These are phyloP conservation scores for Theobroma cacao DNA, from an alignment of 345 rosid species.

Conservation along the genomic window DNA sequence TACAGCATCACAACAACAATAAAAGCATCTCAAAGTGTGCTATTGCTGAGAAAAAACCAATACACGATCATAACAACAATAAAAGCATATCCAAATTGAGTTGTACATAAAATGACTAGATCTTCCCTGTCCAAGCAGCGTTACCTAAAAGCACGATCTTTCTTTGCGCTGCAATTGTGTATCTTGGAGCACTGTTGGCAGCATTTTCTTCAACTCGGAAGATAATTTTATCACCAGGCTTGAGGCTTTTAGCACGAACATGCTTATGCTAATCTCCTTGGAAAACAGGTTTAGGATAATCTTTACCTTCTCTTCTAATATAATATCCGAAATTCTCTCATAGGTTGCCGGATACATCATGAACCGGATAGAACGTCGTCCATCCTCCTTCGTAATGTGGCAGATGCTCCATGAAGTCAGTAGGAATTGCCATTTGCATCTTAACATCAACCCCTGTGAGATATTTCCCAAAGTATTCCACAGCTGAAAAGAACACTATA, in stretches of 20 bases:
- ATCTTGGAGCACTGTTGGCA: not conserved
- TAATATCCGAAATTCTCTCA: not conserved
- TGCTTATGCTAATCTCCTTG: not conserved
- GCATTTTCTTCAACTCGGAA: not conserved
- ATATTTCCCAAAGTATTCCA: not conserved
- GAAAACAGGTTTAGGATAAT: not conserved
- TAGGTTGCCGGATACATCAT: not conserved
- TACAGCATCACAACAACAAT: not conserved
- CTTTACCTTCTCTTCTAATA: not conserved
- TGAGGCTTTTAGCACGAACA: not conserved
- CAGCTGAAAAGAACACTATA: not conserved
- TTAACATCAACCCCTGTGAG: not conserved
- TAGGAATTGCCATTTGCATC: slow-evolving; percentile 4
- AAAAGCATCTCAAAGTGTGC: too few species aligned
- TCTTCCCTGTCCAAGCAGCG: too few species aligned
- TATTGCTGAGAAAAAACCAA: too few species aligned
- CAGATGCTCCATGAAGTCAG: not conserved
- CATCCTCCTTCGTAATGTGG: not conserved
- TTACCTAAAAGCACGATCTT: too few species aligned
- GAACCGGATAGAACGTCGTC: not conserved
- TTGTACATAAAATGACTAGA: too few species aligned
- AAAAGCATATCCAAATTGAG: not conserved
- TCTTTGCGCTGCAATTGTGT: not conserved
- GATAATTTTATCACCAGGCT: not conserved
- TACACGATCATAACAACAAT: too few species aligned